These are phyloP conservation scores for Pseudotulostoma volvatum DNA, from an alignment of 495 filamentous ascomycete species.

Conservation along the genomic window DNA sequence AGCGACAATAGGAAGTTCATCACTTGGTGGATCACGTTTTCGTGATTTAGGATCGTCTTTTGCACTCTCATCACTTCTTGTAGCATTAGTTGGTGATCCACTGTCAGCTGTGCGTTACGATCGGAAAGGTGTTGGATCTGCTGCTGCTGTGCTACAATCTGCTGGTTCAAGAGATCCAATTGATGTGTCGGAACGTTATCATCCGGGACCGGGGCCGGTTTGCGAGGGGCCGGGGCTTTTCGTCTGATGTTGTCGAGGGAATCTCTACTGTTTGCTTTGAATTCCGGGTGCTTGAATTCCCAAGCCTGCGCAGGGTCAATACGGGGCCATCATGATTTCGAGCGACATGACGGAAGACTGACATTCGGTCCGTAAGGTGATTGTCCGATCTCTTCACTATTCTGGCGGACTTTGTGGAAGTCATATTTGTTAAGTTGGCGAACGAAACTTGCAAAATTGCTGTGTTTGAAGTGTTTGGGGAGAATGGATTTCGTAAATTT, in stretches of 20 bases:
- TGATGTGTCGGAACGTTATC: constrained; percentile 74
- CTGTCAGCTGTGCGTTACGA: constrained; percentile 66
- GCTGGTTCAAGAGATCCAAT: constrained; percentile 74
- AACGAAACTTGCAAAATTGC: constrained; percentile 98
- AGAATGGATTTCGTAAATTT: constrained; percentile 96
- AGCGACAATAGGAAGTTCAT: constrained; percentile 53
- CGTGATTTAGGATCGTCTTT: constrained; percentile 75
- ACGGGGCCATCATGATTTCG: not conserved
- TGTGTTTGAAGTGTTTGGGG: constrained; percentile 98
- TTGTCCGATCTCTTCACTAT: constrained; percentile 81
- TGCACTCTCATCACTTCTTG: constrained; percentile 79
- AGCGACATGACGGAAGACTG: constrained; percentile 19
- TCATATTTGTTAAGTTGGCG: constrained; percentile 98
- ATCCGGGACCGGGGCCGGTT: constrained; percentile 43
- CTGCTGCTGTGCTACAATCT: constrained; percentile 78
- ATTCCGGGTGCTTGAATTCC: constrained; percentile 98
- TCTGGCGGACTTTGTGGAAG: constrained; percentile 97
- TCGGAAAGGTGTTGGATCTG: constrained; percentile 77
- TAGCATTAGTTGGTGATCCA: constrained; percentile 72
- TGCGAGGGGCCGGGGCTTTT: constrained; percentile 86
- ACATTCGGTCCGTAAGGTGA: constrained; percentile 86
- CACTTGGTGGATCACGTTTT: constrained; percentile 56
- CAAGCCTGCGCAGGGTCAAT: constrained; percentile 46
- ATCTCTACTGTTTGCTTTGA: constrained; percentile 88
- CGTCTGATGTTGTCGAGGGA: constrained; percentile 91